Conservation (phyloP, 177 flowering plant species). For the Telopea speciosissima region DNA sequence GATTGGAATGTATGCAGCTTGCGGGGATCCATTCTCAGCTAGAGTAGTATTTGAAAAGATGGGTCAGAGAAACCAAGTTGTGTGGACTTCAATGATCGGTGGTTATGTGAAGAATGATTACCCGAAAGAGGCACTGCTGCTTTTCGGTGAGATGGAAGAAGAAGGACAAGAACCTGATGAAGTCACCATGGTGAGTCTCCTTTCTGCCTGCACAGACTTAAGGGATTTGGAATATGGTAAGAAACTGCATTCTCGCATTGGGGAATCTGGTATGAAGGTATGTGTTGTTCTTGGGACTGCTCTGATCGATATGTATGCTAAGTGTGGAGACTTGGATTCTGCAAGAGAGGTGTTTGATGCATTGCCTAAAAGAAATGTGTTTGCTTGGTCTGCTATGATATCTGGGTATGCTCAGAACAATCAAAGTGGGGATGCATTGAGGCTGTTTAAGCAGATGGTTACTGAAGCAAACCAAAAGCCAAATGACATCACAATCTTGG, state of each 20-base stretch:
- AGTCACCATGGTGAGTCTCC: conserved; percentile 11
- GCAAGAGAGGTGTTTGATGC: conserved; percentile 4
- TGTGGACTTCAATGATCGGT: conserved; percentile 10
- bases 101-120: not conserved
- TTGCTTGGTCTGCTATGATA: conserved; percentile 9
- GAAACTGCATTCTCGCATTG: conserved; percentile 3
- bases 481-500: conserved; percentile 3
- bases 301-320: conserved; percentile 4
- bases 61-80: conserved; percentile 8
- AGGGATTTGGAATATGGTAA: conserved; percentile 6
- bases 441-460: conserved; percentile 3
- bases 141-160: conserved; percentile 5
- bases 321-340: conserved; percentile 3
- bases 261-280: conserved; percentile 1
- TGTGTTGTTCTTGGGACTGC: conserved; percentile 9
- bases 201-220: conserved; percentile 8
- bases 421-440: conserved; percentile 1
- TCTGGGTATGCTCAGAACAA: conserved; percentile 11
- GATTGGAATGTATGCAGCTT: conserved; percentile 10
- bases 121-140: conserved; percentile 5
- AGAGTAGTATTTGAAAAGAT: conserved; percentile 10
- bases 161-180: conserved; percentile 12
- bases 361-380: conserved; percentile 2
- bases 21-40: conserved; percentile 13
- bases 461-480: not conserved